A percentile compares a stretch with the other conserved stretches of the same genome.
Evolutionary conservation across 2,329 filamentous ascomycete species (phyloP).

Genomic region (Periglandula ipomoeae): DNA sequence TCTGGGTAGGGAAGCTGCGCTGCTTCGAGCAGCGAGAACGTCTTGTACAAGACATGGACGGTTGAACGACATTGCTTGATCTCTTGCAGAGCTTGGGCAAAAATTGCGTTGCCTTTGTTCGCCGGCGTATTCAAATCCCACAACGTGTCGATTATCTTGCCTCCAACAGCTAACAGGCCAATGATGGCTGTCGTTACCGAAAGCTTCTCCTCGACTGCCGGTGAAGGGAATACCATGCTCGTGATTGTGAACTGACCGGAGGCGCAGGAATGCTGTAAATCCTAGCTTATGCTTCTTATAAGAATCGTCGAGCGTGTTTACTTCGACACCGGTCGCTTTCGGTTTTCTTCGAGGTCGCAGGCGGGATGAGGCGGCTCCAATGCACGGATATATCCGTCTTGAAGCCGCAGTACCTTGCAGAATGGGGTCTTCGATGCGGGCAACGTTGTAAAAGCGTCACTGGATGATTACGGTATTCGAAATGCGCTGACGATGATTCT

Average conservation of each 20-base stretch:
- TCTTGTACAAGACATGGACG: constrained; percentile 27
- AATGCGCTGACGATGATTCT: background rate
- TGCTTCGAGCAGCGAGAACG: constrained; percentile 23
- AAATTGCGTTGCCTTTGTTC: constrained; percentile 15
- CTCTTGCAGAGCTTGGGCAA: constrained; percentile 24
- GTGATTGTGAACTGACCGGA: background rate
- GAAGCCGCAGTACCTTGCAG: background rate
- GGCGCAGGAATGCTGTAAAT: no score
- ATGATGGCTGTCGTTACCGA: constrained; percentile 27
- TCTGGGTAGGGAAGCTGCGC: constrained; percentile 24
- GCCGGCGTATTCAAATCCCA: constrained; percentile 24
- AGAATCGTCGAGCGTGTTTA: background rate
- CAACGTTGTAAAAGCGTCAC: background rate
- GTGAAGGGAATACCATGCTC: constrained; percentile 3
- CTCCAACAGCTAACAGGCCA: constrained; percentile 26
- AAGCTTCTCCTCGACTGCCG: constrained; percentile 17
- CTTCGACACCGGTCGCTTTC: background rate
- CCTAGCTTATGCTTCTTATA: no score
- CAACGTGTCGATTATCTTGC: constrained; percentile 24
- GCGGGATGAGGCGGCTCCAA: background rate
- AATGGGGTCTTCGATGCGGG: background rate
- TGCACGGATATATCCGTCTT: background rate
- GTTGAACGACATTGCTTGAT: constrained; percentile 29
- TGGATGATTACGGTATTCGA: background rate
- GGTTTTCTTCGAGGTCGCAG: background rate